Percentiles rank a stretch among this genome's conserved stretches.
phyloP scores from a whole-genome alignment of 1,139 yeast genomes.

The Yamadazyma spencermartinsiae region DNA sequence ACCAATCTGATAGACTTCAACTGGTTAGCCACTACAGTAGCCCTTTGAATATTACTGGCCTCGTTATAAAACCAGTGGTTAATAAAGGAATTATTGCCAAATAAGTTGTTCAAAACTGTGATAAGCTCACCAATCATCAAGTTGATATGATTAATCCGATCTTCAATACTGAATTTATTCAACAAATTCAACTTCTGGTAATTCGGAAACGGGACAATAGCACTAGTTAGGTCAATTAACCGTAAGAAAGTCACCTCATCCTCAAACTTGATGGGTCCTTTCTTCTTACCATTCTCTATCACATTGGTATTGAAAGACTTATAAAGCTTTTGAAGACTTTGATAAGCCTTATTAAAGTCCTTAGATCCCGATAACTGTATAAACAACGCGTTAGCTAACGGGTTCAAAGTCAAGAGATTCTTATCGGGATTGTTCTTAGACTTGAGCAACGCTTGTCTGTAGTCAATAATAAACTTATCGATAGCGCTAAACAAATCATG shows the following conservation, averaged over 20 bases:
- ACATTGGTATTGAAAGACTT: constrained; percentile 16
- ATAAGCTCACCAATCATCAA: constrained; percentile 35
- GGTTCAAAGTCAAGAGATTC: constrained; percentile 54
- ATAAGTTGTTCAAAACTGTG: constrained; percentile 34
- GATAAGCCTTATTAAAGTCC: constrained; percentile 44
- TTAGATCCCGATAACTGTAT: constrained; percentile 52
- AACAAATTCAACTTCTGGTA: constrained; percentile 47
- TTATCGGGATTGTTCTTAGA: constrained; percentile 14
- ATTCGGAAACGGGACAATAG: constrained; percentile 60
- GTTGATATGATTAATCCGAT: constrained; percentile 35
- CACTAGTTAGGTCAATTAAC: constrained; percentile 55
- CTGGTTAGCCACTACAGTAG: constrained; percentile 61
- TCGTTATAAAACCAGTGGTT: constrained; percentile 51
- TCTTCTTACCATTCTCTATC: constrained; percentile 19
- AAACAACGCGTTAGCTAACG: constrained; percentile 60
- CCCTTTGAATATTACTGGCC: constrained; percentile 54
- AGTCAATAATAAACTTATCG: constrained; percentile 44
- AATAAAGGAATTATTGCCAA: constrained; percentile 33
- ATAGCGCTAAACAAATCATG: constrained; percentile 37
- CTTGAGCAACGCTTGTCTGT: constrained; percentile 28
- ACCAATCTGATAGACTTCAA: constrained; percentile 55
- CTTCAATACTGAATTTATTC: constrained; percentile 28
- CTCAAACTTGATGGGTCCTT: constrained; percentile 18
- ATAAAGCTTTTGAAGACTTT: constrained; percentile 36
- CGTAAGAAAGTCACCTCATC: constrained; percentile 35